Evolutionary conservation across 176 grass and related monocot genomes (phyloP).

Genomic region (Hordeum vulgare): MorexV3_pseudomolecules_assembly NC_058518.1:422288461-422288960

Average conservation of each 20-base stretch:
- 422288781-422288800: constrained; percentile 26
- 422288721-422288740: neutral
- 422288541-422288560: neutral
- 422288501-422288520: neutral
- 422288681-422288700: neutral
- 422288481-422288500: neutral
- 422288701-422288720: neutral
- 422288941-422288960: too few relatives aligned
- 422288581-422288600: too few relatives aligned
- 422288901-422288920: too few relatives aligned
- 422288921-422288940: too few relatives aligned
- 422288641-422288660: neutral
- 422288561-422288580: too few relatives aligned
- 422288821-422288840: too few relatives aligned
- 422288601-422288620: neutral
- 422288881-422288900: too few relatives aligned
- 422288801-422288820: too few relatives aligned
- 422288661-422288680: neutral
- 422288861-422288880: too few relatives aligned
- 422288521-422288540: neutral
- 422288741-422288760: constrained; percentile 28
- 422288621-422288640: neutral
- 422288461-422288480: neutral
- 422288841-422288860: too few relatives aligned
- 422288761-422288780: constrained; percentile 38